phyloP scores from a whole-genome alignment of 768 basidiomycete genomes.

The Piloderma croceum region DNA sequence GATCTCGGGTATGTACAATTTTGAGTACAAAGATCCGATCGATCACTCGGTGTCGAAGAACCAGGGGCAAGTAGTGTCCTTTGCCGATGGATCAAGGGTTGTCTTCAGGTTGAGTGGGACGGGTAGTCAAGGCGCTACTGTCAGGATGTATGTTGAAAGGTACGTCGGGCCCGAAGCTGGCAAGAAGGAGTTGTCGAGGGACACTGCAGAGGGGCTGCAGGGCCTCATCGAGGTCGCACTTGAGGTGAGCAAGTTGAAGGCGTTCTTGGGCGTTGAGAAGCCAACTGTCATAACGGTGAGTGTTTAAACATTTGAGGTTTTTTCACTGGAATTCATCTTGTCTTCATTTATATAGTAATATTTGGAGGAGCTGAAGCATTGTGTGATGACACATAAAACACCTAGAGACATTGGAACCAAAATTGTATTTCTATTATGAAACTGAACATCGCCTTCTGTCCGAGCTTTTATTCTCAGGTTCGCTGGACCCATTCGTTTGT shows the following conservation, averaged over 20 bases:
- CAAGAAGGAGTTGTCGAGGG: slow-evolving; percentile 59
- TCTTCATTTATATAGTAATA: too few relatives aligned
- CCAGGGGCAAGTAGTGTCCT: slow-evolving; percentile 91
- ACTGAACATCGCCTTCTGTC: too few relatives aligned
- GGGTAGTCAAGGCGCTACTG: slow-evolving; percentile 93
- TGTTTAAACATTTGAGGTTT: too few relatives aligned
- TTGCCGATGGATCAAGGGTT: slow-evolving; percentile 87
- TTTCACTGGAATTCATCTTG: too few relatives aligned
- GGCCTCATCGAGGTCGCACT: slow-evolving; percentile 95
- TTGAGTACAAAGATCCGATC: slow-evolving; percentile 98
- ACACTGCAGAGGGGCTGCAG: slow-evolving; percentile 86
- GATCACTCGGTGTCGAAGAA: slow-evolving; percentile 89
- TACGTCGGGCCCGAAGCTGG: slow-evolving; percentile 73
- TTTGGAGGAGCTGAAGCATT: too few relatives aligned
- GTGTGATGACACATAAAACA: too few relatives aligned
- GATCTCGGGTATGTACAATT: slow-evolving; percentile 75
- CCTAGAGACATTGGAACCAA: too few relatives aligned
- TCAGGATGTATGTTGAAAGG: slow-evolving; percentile 93
- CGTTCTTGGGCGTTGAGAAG: slow-evolving; percentile 80
- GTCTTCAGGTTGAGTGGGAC: slow-evolving; percentile 96
- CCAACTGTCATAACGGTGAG: slow-evolving; percentile 95
- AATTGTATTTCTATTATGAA: too few relatives aligned
- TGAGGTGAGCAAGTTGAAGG: slow-evolving; percentile 74
- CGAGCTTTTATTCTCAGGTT: too few relatives aligned
- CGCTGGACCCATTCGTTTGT: too few relatives aligned